Base-by-base conservation (phyloP, 2,329 filamentous ascomycete species). In the Cordyceps cicadae region DNA sequence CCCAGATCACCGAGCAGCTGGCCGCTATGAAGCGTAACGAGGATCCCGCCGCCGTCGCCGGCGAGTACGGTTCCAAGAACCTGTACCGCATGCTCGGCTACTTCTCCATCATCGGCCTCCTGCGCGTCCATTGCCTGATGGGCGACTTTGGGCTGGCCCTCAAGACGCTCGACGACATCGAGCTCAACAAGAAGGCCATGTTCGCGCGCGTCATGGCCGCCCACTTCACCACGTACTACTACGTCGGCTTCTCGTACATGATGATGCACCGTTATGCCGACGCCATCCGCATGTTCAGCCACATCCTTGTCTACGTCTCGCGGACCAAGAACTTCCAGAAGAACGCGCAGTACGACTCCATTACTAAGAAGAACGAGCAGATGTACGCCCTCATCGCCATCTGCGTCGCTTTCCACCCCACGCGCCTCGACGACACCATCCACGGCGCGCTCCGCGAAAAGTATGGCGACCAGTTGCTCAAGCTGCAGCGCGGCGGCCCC, bases 321-420 rank as follows among this genome's bases (percentile, higher is more conserved):
- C 85, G 94, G 71, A 99, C 94, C 73, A 99, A 99, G 89, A 97
- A 97, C 84, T 97, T 97, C 87, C 94, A 99, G 80, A 99, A 97
- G 87, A 96, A 92, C 75, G 89, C 90, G 32, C 89, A 96, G 80
- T 97, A 96, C 80, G 94, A 99, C 77, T 95, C 91, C 65, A 97
- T 97, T 77, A 92, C 90, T 71, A 99, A 99, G 89, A 97, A 97
- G 87, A 97, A 96, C 77, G 94, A 99, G 77, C 94, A 99, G 83
- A 97, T 99, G 93, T 97, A 97, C 76, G 94, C 94, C 45, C 85
- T 99, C 67, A 95, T 99, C 69, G 93, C 94, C 76, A 97, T 99
- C 79, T 99, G 94, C 77, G 92, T 97, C 62, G 92, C 94, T 66
- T 96, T 99, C 84, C 90, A 96, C 79, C 94, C 94, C 62, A 97